Evolutionary conservation across 2,329 filamentous ascomycete genomes (phyloP), one percentile per base, ranked within the genome.

Genomic region (Calonectria hongkongensis): DNA sequence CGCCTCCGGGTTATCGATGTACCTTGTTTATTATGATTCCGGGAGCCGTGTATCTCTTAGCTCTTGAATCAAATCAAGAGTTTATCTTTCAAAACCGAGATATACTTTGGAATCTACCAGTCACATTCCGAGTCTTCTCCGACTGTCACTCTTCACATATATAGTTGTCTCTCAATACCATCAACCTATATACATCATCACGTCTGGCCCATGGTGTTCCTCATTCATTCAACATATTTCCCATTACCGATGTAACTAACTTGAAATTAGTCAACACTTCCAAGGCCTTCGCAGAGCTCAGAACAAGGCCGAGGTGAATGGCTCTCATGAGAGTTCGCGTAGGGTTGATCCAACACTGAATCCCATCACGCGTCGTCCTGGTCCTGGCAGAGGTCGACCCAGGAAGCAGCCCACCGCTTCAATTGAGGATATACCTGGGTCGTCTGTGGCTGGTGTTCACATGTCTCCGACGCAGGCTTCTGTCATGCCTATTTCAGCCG

Each of bases 331-430:
- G 25, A 83, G 73, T 50, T 75, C 84, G 27, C 82, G 84, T 50
- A 86, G 83, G 71, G 48, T 83, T 68, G 89, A 92, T 76, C 90
- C 90, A 10, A 88, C 87, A 0, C 66, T 84, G 74, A 91, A 92
- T 70, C 90, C 90, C 64, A 91, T 92, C 76, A 91, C 89, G n/a
- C 86, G 90, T 18, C 86, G 90, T 30, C 90, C 90, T 4, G 90
- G 90, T 0, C 90, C 90, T 4, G 89, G 90, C 15, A 86, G 90
- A 54, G 89, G 89, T 2, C 85, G 90, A 8, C 88, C 89, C 0
- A 84, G 86, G 66, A 91, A 91, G 79, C 81, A 83, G 48, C 82
- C 82, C n/a, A 75, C 78, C 47, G 76, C 67, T 50, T 45, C 75
- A 68, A 33, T 58, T 30, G 63, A 64, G 30, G 72, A 51, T 33